phyloP scores from a whole-genome alignment of 163 green algal genomes.

The Scenedesmus sp. region DNA sequence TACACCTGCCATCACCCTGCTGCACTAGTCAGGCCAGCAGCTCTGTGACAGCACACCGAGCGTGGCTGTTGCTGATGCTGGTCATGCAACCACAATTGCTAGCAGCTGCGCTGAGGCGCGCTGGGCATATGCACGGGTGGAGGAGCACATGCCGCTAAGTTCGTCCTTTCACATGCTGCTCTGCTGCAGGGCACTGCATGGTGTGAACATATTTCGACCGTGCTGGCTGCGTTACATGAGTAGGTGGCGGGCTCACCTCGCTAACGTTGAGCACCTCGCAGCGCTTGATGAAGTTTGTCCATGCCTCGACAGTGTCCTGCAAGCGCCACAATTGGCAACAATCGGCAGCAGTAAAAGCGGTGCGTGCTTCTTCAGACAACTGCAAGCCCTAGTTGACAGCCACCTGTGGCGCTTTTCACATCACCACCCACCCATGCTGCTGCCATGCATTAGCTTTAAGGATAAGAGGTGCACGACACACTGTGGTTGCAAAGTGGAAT shows the following conservation, averaged over 20 bases:
- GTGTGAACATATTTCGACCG: too few species aligned
- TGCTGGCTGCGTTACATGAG: not conserved
- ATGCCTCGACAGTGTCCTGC: constrained; percentile 15
- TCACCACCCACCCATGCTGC: too few species aligned
- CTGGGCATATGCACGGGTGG: not conserved
- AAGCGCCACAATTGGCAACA: not conserved
- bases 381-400: not conserved
- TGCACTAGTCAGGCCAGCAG: too few species aligned
- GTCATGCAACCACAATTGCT: too few species aligned
- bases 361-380: not conserved
- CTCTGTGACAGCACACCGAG: not conserved
- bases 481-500: too few species aligned
- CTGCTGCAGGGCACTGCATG: not conserved
- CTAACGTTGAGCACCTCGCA: constrained; percentile 54
- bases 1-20: too few species aligned
- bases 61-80: constrained; percentile 8
- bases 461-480: too few species aligned
- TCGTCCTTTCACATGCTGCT: not conserved
- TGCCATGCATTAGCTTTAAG: too few species aligned
- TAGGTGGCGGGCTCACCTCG: constrained; percentile 23
- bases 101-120: not conserved
- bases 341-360: not conserved
- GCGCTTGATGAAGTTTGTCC: constrained; percentile 25
- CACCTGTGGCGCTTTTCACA: not conserved
- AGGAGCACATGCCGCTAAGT: too few species aligned